Evolutionary conservation across 495 filamentous ascomycete species (phyloP), one percentile per base, ranked within the genome.

Genomic region (Aspergillus ostianus): DNA sequence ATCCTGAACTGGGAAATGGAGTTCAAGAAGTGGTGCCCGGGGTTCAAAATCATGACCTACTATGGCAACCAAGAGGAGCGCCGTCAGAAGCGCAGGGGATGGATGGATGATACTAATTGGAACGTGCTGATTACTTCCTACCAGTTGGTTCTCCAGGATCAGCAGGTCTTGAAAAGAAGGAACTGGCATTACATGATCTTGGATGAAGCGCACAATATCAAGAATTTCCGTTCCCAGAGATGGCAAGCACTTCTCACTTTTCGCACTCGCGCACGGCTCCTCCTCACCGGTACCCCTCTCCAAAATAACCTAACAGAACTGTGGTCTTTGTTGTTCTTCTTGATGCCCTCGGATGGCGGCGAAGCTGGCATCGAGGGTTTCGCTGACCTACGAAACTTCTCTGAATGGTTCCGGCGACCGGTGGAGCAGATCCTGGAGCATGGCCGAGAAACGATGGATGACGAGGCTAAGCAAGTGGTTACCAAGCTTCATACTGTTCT

Each of bases 1-100:
- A 97, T 99, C 81, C 85, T 99, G 54, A 99, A 99, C 70, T 99
- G 95, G 95, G 95, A 98, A 70, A 97, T 97, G 88, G 95, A 99
- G 73, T 99, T 99, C 81, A 98, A 98, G 68, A 98, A 98, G 73
- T 99, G 92, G 87, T 92, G 91, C 52, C 95, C 95, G 13, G 95
- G 95, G 2, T 99, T 99, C 82, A 98, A 97, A 69, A 93, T 98
- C 59, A 85, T 98, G 62, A 93, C 92, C 2, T 99, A 99, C 77
- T 98, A 98, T 69, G 95, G 95, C 15, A 90, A 85, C 46, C 86
- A 89, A 66, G 94, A 98, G 60, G 93, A 98, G 77, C 88, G 95
- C 19, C 91, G 90, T 70, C 81, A 85, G 65, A 97, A 97, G 74
- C 87, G 95, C 47, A 85, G 87, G 64, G 93, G 93, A 20, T 98